Evolutionary conservation across 345 rosid species (phyloP).

Genomic region (Combretum micranthum): DNA sequence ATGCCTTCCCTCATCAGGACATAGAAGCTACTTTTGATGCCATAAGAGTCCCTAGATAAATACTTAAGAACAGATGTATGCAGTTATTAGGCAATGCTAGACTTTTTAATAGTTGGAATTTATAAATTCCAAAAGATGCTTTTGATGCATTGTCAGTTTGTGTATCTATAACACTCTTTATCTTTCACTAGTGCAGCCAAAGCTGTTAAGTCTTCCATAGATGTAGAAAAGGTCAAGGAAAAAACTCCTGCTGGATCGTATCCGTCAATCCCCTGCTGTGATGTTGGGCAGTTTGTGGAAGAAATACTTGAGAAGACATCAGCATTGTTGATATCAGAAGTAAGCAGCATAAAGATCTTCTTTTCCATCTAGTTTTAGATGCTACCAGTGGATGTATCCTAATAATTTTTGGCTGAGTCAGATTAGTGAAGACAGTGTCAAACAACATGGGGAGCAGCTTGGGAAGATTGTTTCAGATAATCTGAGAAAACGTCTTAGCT

Average conservation of each 20-base stretch:
- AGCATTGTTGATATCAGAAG: slow-evolving; percentile 50
- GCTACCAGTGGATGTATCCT: slow-evolving; percentile 2
- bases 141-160: background rate
- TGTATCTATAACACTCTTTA: background rate
- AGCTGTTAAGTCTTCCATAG: slow-evolving; percentile 30
- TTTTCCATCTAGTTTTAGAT: background rate
- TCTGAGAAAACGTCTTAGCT: slow-evolving; percentile 36
- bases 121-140: background rate
- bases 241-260: slow-evolving; percentile 15
- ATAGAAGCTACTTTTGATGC: no score
- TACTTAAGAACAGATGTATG: background rate
- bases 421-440: slow-evolving; percentile 37
- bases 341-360: slow-evolving; percentile 11
- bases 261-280: slow-evolving; percentile 23
- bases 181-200: slow-evolving; percentile 39
- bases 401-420: slow-evolving; percentile 15
- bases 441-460: slow-evolving; percentile 38
- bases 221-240: slow-evolving; percentile 27
- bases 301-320: slow-evolving; percentile 59
- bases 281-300: slow-evolving; percentile 55
- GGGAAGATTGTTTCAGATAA: slow-evolving; percentile 41
- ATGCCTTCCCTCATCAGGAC: no score
- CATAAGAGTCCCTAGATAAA: no score
- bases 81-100: background rate
- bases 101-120: background rate